Evolutionary conservation across 2,329 filamentous ascomycete species (phyloP).

Genomic region (Trichothecium sympodiale): DNA sequence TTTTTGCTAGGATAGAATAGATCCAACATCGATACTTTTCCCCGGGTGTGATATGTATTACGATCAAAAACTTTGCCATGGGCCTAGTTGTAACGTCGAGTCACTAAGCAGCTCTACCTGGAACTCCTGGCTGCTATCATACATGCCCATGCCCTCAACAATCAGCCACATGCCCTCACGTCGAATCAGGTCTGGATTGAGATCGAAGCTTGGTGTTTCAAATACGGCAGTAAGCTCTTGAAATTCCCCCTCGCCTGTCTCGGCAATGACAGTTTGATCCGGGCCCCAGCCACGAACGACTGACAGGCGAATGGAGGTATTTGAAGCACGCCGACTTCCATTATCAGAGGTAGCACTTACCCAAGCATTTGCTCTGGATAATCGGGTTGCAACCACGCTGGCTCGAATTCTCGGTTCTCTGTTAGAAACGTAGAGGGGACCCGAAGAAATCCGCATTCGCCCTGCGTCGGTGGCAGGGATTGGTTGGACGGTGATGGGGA

Average conservation of each 20-base stretch:
- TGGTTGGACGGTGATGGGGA: constrained; percentile 41
- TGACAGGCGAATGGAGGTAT: constrained; percentile 52
- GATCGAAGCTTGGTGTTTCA: constrained; percentile 62
- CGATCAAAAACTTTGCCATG: constrained; percentile 25
- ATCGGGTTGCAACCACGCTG: constrained; percentile 25
- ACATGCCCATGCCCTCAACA: constrained; percentile 64
- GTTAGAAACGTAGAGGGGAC: constrained; percentile 39
- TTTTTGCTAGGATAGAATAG: neutral
- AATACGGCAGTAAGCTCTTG: constrained; percentile 56
- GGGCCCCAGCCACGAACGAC: constrained; percentile 65
- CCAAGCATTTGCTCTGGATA: constrained; percentile 44
- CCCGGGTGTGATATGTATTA: constrained; percentile 1
- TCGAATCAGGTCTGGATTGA: constrained; percentile 50
- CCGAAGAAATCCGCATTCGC: constrained; percentile 49
- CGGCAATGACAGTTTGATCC: constrained; percentile 51
- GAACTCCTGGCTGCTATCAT: constrained; percentile 28
- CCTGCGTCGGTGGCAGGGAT: constrained; percentile 69
- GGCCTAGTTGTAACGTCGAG: constrained; percentile 28
- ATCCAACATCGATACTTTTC: neutral
- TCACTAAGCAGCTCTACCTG: constrained; percentile 42
- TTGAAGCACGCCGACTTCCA: constrained; percentile 26
- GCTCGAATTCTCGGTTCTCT: constrained; percentile 28
- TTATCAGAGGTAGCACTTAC: constrained; percentile 14
- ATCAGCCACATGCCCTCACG: constrained; percentile 64
- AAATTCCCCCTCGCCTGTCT: constrained; percentile 64